Conservation (phyloP, 768 basidiomycete species). For the Hemileccinum rubropunctum region DNA sequence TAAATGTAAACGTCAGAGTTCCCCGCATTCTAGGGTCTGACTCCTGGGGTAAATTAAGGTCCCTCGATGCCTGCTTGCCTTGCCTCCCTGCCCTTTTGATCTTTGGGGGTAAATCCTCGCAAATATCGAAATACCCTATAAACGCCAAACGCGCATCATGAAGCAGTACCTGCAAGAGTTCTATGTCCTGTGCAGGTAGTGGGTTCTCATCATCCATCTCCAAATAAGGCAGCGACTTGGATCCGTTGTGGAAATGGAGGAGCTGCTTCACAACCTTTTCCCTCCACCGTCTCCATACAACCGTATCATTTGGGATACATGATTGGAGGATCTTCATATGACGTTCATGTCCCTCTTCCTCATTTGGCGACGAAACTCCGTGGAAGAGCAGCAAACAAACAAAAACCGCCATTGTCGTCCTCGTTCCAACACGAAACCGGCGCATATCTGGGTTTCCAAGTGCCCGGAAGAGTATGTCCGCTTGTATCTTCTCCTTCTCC, state of each 20-base stretch:
- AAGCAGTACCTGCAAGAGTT: no score
- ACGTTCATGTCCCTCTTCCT: slow-evolving; percentile 14
- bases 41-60: no score
- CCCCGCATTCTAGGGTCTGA: no score
- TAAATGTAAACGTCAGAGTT: no score
- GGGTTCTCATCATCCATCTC: background rate
- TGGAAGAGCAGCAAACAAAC: slow-evolving; percentile 16
- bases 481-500: slow-evolving; percentile 8
- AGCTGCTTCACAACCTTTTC: slow-evolving; percentile 22
- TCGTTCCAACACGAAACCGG: slow-evolving; percentile 16
- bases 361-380: no score
- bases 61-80: no score
- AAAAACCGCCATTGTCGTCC: slow-evolving; percentile 19
- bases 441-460: slow-evolving; percentile 12
- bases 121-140: no score
- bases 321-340: slow-evolving; percentile 12
- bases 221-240: slow-evolving; percentile 7
- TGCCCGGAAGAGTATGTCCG: slow-evolving; percentile 13
- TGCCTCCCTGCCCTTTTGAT: no score
- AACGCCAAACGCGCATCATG: no score
- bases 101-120: no score
- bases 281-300: slow-evolving; percentile 21
- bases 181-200: slow-evolving; percentile 6
- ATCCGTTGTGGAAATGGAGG: background rate
- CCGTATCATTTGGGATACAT: slow-evolving; percentile 14